A percentile compares a stretch with the other conserved stretches of the same genome.
Evolutionary conservation across 257 asterid genomes (phyloP).

Genomic region (Solanum medicagineum): DNA sequence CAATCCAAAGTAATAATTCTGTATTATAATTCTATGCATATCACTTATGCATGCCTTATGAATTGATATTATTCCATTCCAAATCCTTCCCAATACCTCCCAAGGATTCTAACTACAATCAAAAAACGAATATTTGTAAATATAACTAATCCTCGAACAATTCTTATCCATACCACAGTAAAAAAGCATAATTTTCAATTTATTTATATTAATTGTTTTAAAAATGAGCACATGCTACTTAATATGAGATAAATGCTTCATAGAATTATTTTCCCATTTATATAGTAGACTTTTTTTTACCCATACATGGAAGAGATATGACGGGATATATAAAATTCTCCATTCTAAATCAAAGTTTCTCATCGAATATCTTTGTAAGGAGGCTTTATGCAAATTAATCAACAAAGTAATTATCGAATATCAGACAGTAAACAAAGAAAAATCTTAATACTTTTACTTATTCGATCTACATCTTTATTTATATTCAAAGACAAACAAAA

Average conservation of each 20-base stretch:
- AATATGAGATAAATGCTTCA: not conserved
- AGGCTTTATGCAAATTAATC: not conserved
- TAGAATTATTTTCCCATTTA: not conserved
- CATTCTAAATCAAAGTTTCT: no score
- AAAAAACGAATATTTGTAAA: not conserved
- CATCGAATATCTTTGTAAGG: not conserved
- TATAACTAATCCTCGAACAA: not conserved
- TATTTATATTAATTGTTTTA: not conserved
- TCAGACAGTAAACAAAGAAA: not conserved
- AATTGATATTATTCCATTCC: no score
- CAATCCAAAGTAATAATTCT: not conserved
- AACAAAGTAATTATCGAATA: not conserved
- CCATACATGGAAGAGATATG: no score
- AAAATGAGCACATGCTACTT: not conserved
- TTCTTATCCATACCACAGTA: not conserved
- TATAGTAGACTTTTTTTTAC: not conserved
- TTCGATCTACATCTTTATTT: not conserved
- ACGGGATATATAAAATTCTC: not conserved
- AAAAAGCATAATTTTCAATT: not conserved
- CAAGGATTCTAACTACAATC: rapidly evolving
- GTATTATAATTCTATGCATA: not conserved
- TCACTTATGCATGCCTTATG: not conserved
- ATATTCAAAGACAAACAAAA: no score
- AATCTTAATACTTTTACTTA: not conserved
- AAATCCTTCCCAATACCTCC: no score